Evolutionary conservation across 2,329 filamentous ascomycete species (phyloP).

Genomic region (Cercospora citrullina): DNA sequence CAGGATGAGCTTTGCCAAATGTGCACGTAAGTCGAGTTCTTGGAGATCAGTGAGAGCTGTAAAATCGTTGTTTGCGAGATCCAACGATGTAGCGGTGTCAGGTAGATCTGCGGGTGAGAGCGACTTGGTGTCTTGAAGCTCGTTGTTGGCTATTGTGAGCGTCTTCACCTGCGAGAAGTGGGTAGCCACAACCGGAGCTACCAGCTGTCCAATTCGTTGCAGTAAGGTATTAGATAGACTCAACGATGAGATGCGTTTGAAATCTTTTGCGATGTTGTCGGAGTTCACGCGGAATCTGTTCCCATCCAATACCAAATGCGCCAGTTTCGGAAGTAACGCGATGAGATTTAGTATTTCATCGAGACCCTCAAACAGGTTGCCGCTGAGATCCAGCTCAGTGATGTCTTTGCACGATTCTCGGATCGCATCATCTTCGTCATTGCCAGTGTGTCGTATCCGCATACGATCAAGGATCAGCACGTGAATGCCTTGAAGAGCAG

Average conservation of each 20-base stretch:
- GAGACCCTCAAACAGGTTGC: constrained; percentile 74
- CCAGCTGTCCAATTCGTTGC: constrained; percentile 41
- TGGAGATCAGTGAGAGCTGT: constrained; percentile 58
- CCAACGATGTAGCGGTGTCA: constrained; percentile 60
- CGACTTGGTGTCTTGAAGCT: constrained; percentile 32
- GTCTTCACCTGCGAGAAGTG: constrained; percentile 58
- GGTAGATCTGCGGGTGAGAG: constrained; percentile 44
- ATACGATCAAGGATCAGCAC: constrained; percentile 81
- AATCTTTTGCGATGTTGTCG: not conserved
- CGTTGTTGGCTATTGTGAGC: constrained; percentile 50
- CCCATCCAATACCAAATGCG: constrained; percentile 48
- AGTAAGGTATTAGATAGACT: constrained; percentile 53
- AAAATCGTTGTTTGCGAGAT: constrained; percentile 73
- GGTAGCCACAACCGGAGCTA: constrained; percentile 45
- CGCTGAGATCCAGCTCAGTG: constrained; percentile 77
- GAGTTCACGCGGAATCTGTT: constrained; percentile 62
- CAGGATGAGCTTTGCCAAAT: constrained; percentile 56
- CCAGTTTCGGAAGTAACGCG: constrained; percentile 64
- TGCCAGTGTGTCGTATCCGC: constrained; percentile 51
- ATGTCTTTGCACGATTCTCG: constrained; percentile 57
- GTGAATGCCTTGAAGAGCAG: constrained; percentile 73
- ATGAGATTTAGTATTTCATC: constrained; percentile 70
- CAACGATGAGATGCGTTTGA: constrained; percentile 35
- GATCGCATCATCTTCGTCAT: constrained; percentile 51
- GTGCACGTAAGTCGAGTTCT: constrained; percentile 60